Conservation (phyloP, 164 flowering plant genomes). For the Buxus sempervirens region DNA sequence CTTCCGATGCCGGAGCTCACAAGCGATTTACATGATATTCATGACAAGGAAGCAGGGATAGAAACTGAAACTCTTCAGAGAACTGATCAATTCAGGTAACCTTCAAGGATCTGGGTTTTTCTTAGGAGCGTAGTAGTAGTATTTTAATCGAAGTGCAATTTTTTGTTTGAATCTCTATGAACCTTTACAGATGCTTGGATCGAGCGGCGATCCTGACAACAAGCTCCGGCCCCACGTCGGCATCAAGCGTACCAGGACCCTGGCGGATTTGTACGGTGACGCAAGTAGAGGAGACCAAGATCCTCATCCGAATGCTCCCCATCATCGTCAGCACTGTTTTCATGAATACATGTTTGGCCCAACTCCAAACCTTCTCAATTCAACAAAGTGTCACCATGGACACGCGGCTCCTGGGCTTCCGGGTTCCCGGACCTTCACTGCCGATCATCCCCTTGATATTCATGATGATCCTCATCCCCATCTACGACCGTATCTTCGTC, state of each 20-base stretch:
- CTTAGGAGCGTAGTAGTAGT: too few relatives aligned
- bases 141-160: too few relatives aligned
- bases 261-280: slow-evolving; percentile 66
- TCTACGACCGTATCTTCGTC: slow-evolving; percentile 57
- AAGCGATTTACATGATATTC: slow-evolving; percentile 46
- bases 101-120: neutral
- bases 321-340: slow-evolving; percentile 61
- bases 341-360: slow-evolving; percentile 74
- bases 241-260: slow-evolving; percentile 21
- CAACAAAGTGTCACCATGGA: slow-evolving; percentile 71
- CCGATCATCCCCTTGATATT: slow-evolving; percentile 55
- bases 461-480: slow-evolving; percentile 52
- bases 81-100: slow-evolving; percentile 60
- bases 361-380: slow-evolving; percentile 67
- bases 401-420: slow-evolving; percentile 35
- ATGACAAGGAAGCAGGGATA: slow-evolving; percentile 41
- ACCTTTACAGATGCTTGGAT: slow-evolving; percentile 49
- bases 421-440: slow-evolving; percentile 53
- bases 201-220: slow-evolving; percentile 44
- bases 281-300: slow-evolving; percentile 74
- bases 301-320: slow-evolving; percentile 58
- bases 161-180: too few relatives aligned
- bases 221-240: slow-evolving; percentile 10
- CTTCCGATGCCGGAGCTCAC: slow-evolving; percentile 43
- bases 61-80: slow-evolving; percentile 42